Percentiles rank a stretch among this genome's conserved stretches.
Evolutionary conservation across 73 alveolate genomes (phyloP).

Genomic region (Paramecium pentaurelia): DNA sequence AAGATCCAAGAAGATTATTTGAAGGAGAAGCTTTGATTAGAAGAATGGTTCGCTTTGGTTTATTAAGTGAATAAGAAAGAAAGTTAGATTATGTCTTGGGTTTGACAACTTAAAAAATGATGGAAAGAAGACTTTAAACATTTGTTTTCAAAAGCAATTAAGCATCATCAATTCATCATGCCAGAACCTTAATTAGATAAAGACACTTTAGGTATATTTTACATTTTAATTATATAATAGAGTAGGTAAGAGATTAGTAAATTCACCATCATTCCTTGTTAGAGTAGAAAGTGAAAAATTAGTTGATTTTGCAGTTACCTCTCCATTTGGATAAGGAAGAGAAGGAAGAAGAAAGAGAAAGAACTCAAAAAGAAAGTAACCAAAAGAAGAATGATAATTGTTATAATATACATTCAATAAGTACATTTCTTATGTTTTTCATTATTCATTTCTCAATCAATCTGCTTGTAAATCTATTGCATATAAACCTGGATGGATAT

Average conservation of each 20-base stretch:
- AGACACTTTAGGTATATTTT: conserved; percentile 80
- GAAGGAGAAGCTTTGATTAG: conserved; percentile 96
- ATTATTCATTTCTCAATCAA: not conserved
- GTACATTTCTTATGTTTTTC: not conserved
- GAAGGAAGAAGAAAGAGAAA: conserved; percentile 87
- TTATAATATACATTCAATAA: not conserved
- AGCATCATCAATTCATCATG: conserved; percentile 95
- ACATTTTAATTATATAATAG: conserved; percentile 26
- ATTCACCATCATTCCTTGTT: conserved; percentile 96
- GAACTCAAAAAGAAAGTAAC: conserved; percentile 72
- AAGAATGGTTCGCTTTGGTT: conserved; percentile 96
- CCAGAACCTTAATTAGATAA: conserved; percentile 95
- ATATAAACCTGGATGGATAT: not conserved
- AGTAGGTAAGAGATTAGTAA: conserved; percentile 96
- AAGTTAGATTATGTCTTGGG: conserved; percentile 99
- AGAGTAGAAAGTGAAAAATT: conserved; percentile 93
- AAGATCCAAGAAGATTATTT: conserved; percentile 93
- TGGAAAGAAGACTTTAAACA: conserved; percentile 99
- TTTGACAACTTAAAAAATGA: conserved; percentile 76
- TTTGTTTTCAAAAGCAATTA: conserved; percentile 80
- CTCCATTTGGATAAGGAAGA: conserved; percentile 82
- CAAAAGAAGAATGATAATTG: conserved; percentile 57
- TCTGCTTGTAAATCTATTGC: conserved; percentile 1
- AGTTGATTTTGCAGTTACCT: conserved; percentile 87
- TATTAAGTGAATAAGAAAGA: conserved; percentile 85